A percentile compares a stretch with the other conserved stretches of the same genome.
phyloP scores from a whole-genome alignment of 2,329 filamentous ascomycete genomes.

The Arthrobotrys megalospora region DNA sequence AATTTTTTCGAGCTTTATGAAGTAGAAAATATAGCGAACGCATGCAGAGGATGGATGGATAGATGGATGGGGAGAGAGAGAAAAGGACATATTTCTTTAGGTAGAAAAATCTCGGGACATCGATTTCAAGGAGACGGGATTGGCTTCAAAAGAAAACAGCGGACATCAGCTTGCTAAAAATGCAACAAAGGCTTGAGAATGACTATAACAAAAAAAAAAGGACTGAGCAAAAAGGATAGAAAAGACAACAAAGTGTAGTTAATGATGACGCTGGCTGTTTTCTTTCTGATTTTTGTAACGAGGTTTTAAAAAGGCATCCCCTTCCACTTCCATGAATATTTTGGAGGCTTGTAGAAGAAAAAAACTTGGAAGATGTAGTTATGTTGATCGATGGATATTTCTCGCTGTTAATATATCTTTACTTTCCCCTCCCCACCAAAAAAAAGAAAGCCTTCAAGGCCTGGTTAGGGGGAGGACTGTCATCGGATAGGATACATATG shows the following conservation, averaged over 20 bases:
- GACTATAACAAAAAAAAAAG: constrained; percentile 1
- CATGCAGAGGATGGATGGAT: constrained; percentile 3
- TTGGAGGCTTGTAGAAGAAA: constrained; percentile 3
- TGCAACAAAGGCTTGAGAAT: constrained; percentile 47
- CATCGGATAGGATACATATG: constrained; percentile 41
- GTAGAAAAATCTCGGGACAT: constrained; percentile 32
- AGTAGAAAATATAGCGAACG: not conserved
- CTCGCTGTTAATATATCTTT: constrained; percentile 37
- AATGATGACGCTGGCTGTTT: constrained; percentile 24
- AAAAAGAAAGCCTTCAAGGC: constrained; percentile 44
- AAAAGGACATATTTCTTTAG: constrained; percentile 29
- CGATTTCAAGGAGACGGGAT: constrained; percentile 27
- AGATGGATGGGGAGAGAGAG: constrained; percentile 1
- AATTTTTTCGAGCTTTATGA: not conserved
- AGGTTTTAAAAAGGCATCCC: constrained; percentile 10
- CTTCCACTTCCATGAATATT: not conserved
- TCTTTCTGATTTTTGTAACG: not conserved
- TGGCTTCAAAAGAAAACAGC: constrained; percentile 30
- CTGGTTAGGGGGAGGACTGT: constrained; percentile 3
- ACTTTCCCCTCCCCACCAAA: constrained; percentile 1
- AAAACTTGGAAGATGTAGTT: constrained; percentile 30
- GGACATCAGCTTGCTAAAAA: constrained; percentile 58
- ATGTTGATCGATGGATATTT: constrained; percentile 39
- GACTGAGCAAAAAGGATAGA: constrained; percentile 24
- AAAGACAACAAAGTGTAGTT: constrained; percentile 9